Base-by-base conservation (phyloP, 2,329 filamentous ascomycete genomes). In the Hirsutella rhossiliensis region DNA sequence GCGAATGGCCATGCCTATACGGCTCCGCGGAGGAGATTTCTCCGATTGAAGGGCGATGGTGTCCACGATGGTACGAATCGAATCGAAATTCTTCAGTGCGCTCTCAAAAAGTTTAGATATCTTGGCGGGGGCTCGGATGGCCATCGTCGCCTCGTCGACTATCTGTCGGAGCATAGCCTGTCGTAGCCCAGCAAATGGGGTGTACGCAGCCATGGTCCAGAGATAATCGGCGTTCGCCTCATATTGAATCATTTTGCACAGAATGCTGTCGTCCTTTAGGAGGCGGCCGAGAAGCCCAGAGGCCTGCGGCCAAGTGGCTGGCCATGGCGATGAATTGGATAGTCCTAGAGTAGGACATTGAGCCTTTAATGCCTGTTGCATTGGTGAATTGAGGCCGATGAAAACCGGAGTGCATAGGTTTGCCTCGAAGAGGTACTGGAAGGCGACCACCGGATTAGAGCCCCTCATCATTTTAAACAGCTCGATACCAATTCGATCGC, bases 401-500 rank as follows among this genome's bases (percentile, higher is more conserved):
- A 42, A 42, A 19, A 42, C 40, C 17, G 40, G 18, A 20, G 30
- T 20, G 32, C 32, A 42, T n/a, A 42, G 40, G 18, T 42, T 31
- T 17, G 40, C 40, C 6, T 42, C 20, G 40, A 34, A 42, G 29
- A 42, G 29, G 8, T 18, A 23, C 13, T 42, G 12, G 11, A 42
- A 28, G 15, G 75, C 85, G 84, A 62, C 97, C 97, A 57, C 90
- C 85, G 4, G 38, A 20, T 41, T 32, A 8, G 29, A 31, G 18
- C 30, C 29, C 30, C n/a, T 19, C 30, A 41, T 32, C 29, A 41
- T 41, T 31, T 41, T 41, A 7, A 34, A 32, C 17, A 96, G 56
- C 59, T 98, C 92, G 5, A 83, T 75, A 0, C 87, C 87, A 2
- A 98, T 80, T 45, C 92, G 75, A 62, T 98, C 92, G 44, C 88